Evolutionary conservation across 1,284 basidiomycete genomes (phyloP), one percentile per base, ranked within the genome.

Genomic region (Neotropicomus parvogracilis): DNA sequence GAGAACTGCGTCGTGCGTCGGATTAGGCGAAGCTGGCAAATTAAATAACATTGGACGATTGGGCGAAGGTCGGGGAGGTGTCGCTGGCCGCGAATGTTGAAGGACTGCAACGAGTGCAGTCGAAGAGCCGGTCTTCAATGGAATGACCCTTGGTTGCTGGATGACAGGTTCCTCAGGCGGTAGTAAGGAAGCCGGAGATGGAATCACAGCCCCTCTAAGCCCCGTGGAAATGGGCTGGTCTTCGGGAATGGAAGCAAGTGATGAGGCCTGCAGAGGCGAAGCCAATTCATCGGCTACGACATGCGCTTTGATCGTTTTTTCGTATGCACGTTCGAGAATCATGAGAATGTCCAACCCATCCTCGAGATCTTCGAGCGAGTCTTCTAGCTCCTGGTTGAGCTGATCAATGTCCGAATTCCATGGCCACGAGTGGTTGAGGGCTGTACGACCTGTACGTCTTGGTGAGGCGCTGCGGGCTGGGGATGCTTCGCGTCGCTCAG

Each of bases 101-200:
- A 87, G 73, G 11, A 85, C 75, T 0, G 82, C 84, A 13, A 87
- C 69, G 7, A 87, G 73, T 2, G 83, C 84, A 0, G 84, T 87
- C 10, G 81, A 83, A 0, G 83, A 84, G n/a, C 84, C 83, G 21
- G 77, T 70, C 45, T 75, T 69, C 3, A 83, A 69, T 2, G 78
- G 80, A 6, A 69, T 57, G 16, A 55, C 46, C 46, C 54, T 62
- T n/a, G 58, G 58, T 14, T 56, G 57, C 1, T 48, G 48, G 7
- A 53, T 24, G 6, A 44, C 11, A 17, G 51, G 52, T 0, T 40
- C 43, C 13, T 60, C 50, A 1, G 59, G 54, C 0, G 56, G 64
- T 26, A 48, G 37, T 0, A 31, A 31, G 9, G 35, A 33, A 9
- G 44, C 39, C 20, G 35, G 40, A 13, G 39, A 32, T 24, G 36